Percentiles rank a stretch among this genome's conserved stretches.
These are phyloP conservation scores for Syncephalastrum contaminatum DNA, from an alignment of 371 early-diverging fungal genomes.

Conservation along the genomic window DNA sequence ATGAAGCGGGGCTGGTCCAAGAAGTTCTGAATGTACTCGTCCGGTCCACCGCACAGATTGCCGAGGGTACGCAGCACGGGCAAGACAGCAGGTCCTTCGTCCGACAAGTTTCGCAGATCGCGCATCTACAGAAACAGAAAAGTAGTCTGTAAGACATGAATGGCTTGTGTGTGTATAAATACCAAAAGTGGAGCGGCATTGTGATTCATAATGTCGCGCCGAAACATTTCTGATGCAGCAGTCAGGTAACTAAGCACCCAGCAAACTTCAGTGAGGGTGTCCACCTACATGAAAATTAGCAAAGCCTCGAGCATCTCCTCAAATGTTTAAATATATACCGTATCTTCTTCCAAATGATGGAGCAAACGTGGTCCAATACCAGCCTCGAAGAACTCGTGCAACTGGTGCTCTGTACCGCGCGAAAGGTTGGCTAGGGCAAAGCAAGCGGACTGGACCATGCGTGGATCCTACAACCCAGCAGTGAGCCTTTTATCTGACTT, in stretches of 20 bases:
- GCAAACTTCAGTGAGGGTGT: slow-evolving; percentile 65
- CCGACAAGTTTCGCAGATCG: slow-evolving; percentile 22
- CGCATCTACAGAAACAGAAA: slow-evolving; percentile 21
- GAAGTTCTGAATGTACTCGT: slow-evolving; percentile 53
- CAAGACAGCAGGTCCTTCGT: slow-evolving; percentile 46
- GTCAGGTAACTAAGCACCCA: slow-evolving; percentile 75
- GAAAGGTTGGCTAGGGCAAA: slow-evolving; percentile 79
- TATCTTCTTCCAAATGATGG: slow-evolving; percentile 40
- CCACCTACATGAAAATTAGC: slow-evolving; percentile 23
- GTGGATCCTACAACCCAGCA: slow-evolving; percentile 33
- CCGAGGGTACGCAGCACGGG: slow-evolving; percentile 70
- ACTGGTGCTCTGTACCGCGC: slow-evolving; percentile 56
- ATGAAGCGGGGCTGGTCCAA: slow-evolving; percentile 52
- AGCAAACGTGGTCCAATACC: slow-evolving; percentile 40
- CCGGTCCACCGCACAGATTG: slow-evolving; percentile 66
- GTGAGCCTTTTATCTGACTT: neutral
- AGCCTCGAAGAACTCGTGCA: slow-evolving; percentile 48
- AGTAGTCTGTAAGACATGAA: neutral
- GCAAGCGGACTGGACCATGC: slow-evolving; percentile 68
- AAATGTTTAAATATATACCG: too few species aligned
- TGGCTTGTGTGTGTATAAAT: too few species aligned
- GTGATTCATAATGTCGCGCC: slow-evolving; percentile 37
- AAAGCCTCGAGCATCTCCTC: neutral
- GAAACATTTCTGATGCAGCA: slow-evolving; percentile 55
- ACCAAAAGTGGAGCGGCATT: too few species aligned